Evolutionary conservation across 1,139 yeast genomes (phyloP).

Genomic region (Kazachstania sp.): DNA sequence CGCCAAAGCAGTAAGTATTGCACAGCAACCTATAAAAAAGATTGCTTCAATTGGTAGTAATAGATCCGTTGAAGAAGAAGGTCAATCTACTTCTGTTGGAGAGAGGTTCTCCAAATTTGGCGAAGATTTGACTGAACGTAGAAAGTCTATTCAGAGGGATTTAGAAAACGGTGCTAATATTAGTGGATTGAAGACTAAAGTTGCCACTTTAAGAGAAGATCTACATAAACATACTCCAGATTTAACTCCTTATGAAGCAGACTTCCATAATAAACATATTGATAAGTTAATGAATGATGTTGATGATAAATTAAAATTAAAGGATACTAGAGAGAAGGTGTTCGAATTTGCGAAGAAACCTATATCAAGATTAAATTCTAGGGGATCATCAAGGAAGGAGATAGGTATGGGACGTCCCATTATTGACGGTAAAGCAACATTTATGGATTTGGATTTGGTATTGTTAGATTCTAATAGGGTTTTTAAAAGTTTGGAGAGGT

Average conservation of each 20-base stretch:
- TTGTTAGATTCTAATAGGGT: neutral
- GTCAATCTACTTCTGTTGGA: neutral
- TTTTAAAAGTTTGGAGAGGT: conserved; percentile 5
- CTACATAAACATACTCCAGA: conserved; percentile 10
- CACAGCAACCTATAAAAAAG: neutral
- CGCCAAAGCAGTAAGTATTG: neutral
- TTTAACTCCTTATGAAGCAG: conserved; percentile 17
- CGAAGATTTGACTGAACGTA: neutral
- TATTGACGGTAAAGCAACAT: neutral
- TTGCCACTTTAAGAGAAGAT: conserved; percentile 9
- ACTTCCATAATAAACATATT: conserved; percentile 13
- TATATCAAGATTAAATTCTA: neutral
- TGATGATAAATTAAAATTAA: conserved; percentile 3
- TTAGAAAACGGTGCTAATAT: neutral
- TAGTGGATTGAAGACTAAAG: neutral
- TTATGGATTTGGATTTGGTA: conserved; percentile 1
- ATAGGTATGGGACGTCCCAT: neutral
- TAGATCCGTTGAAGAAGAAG: neutral
- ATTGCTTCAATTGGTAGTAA: neutral
- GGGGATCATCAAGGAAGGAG: neutral
- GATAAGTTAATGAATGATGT: conserved; percentile 12
- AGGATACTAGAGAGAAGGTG: neutral
- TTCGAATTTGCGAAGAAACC: conserved; percentile 5
- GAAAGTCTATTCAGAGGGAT: conserved; percentile 1
- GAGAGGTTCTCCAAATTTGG: neutral